phyloP scores from a whole-genome alignment of 2,329 filamentous ascomycete genomes.

The Fusarium neocosmosporiellum region DNA sequence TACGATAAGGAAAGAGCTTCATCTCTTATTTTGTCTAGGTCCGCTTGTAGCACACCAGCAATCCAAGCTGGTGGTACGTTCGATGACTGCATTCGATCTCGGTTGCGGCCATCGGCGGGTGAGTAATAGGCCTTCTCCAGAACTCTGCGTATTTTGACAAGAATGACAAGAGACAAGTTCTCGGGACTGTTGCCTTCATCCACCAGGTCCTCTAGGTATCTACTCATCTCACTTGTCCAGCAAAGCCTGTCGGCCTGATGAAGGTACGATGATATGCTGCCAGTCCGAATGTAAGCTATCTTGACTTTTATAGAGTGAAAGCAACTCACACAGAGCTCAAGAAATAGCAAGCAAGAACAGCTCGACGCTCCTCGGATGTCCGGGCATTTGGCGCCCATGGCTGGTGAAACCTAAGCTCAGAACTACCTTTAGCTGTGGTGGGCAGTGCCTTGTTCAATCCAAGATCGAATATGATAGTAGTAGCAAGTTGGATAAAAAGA shows the following conservation, averaged over 20 bases:
- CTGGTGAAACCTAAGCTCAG: background rate
- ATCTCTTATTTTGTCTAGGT: background rate
- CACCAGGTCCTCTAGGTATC: background rate
- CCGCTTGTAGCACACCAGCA: background rate
- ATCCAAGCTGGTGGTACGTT: background rate
- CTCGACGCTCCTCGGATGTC: background rate
- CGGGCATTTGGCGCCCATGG: background rate
- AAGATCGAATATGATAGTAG: background rate
- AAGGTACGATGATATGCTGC: background rate
- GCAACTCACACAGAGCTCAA: background rate
- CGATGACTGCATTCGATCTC: background rate
- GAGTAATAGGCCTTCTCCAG: background rate
- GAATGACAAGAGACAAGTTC: background rate
- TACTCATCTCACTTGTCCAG: background rate
- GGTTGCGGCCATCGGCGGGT: background rate
- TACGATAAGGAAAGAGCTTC: background rate
- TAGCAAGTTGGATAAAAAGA: background rate
- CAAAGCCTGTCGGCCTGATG: background rate
- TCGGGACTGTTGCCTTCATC: background rate
- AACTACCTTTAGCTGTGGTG: background rate
- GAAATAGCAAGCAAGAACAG: background rate
- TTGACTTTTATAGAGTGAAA: background rate
- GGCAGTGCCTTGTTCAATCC: background rate
- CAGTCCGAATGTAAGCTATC: background rate
- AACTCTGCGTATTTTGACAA: background rate